Conservation (phyloP, 2,329 filamentous ascomycete species). For the Periglandula ipomoeae region DNA sequence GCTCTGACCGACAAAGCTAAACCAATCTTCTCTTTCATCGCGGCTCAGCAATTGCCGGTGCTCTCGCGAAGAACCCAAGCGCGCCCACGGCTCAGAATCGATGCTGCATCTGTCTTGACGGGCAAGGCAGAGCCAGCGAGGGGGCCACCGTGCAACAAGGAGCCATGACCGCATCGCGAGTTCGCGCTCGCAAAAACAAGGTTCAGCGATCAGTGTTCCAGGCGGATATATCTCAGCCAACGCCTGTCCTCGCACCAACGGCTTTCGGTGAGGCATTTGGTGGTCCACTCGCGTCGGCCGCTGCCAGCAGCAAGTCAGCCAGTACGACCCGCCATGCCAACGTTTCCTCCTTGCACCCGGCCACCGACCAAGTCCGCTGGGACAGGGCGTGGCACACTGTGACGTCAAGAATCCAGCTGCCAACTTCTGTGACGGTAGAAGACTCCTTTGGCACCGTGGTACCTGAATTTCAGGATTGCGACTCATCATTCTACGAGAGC, state of each 20-base stretch:
- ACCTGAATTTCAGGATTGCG: slow-evolving; percentile 33
- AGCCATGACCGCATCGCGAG: slow-evolving; percentile 31
- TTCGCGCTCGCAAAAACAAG: slow-evolving; percentile 38
- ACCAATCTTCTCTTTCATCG: neutral
- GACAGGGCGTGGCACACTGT: slow-evolving; percentile 55
- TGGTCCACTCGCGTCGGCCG: slow-evolving; percentile 21
- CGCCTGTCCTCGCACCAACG: slow-evolving; percentile 31
- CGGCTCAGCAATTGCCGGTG: neutral
- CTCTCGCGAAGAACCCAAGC: neutral
- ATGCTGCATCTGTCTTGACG: neutral
- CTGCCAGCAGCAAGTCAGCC: slow-evolving; percentile 9
- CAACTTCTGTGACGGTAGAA: slow-evolving; percentile 43
- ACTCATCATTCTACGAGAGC: slow-evolving; percentile 40
- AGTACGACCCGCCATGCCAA: slow-evolving; percentile 6
- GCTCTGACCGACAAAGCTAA: neutral
- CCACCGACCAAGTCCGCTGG: slow-evolving; percentile 45
- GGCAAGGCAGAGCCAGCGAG: neutral
- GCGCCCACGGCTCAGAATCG: neutral
- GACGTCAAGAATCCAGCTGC: slow-evolving; percentile 47
- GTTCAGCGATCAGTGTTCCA: slow-evolving; percentile 49
- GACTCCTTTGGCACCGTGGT: slow-evolving; percentile 43
- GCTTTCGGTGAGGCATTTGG: slow-evolving; percentile 39
- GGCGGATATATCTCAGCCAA: slow-evolving; percentile 39
- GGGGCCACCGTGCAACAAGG: neutral
- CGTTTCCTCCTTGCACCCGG: slow-evolving; percentile 14